Conservation (phyloP, 192 early-diverging fungal genomes). For the Linnemannia hyalina region DNA sequence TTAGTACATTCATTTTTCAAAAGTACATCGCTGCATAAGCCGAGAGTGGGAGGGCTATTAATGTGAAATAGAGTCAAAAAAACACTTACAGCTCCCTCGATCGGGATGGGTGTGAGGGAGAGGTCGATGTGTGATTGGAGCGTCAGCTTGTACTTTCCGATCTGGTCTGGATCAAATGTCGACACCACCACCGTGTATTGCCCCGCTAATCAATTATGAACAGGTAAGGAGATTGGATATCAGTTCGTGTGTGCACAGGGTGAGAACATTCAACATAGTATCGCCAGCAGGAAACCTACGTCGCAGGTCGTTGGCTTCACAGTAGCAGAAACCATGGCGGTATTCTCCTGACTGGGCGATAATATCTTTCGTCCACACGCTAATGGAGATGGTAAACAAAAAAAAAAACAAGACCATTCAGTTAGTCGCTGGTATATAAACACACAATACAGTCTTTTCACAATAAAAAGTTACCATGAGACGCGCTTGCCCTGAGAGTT, state of each 20-base stretch:
- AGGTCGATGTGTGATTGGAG: conserved; percentile 69
- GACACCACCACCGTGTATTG: conserved; percentile 85
- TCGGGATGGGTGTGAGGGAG: conserved; percentile 68
- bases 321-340: conserved; percentile 81
- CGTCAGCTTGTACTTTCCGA: conserved; percentile 78
- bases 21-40: background rate
- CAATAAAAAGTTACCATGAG: conserved; percentile 60
- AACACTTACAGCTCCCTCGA: conserved; percentile 77
- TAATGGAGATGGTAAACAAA: conserved; percentile 12
- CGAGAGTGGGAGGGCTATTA: background rate
- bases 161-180: conserved; percentile 79
- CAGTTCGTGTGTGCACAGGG: background rate
- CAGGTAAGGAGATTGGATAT: background rate
- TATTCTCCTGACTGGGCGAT: conserved; percentile 82
- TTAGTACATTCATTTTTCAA: background rate
- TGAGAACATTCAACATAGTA: background rate
- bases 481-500: conserved; percentile 77
- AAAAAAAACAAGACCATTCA: no score
- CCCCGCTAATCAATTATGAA: conserved; percentile 63
- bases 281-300: conserved; percentile 48
- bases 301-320: conserved; percentile 71
- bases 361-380: conserved; percentile 69
- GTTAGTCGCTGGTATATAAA: background rate
- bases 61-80: background rate
- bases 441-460: no score